phyloP scores from a whole-genome alignment of 2,329 filamentous ascomycete species.

The Phyllosticta paracitricarpa region DNA sequence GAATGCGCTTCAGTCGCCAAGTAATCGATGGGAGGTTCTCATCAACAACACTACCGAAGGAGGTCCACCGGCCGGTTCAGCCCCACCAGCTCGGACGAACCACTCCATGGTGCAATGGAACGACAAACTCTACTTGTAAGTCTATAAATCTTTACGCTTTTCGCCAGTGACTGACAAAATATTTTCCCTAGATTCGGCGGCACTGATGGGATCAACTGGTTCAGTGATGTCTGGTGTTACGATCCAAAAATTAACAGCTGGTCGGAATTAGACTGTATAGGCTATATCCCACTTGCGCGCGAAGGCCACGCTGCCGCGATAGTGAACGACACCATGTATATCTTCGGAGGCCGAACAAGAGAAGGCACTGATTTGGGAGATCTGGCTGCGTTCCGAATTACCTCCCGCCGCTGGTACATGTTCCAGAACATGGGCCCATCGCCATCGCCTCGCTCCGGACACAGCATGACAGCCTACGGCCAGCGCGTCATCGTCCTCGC shows the following conservation, averaged over 20 bases:
- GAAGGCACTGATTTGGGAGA: conserved; percentile 89
- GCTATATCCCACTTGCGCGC: conserved; percentile 86
- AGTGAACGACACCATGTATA: conserved; percentile 97
- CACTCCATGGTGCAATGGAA: conserved; percentile 87
- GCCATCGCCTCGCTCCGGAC: conserved; percentile 83
- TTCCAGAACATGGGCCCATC: conserved; percentile 99
- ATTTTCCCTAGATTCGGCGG: conserved; percentile 67
- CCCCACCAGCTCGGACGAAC: conserved; percentile 55
- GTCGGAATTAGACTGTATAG: conserved; percentile 88
- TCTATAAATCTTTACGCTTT: conserved; percentile 13
- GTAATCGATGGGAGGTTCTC: conserved; percentile 92
- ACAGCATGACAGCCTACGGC: conserved; percentile 93
- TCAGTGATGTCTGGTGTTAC: conserved; percentile 98
- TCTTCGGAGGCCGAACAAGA: conserved; percentile 92
- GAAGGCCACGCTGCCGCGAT: conserved; percentile 91
- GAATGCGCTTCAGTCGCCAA: conserved; percentile 83
- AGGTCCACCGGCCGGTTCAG: conserved; percentile 28
- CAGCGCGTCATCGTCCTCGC: conserved; percentile 89
- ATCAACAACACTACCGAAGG: conserved; percentile 61
- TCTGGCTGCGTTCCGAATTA: conserved; percentile 73
- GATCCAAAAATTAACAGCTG: conserved; percentile 75
- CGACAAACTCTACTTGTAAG: conserved; percentile 87
- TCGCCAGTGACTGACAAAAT: conserved; percentile 2
- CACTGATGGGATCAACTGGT: conserved; percentile 93
- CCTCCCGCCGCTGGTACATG: conserved; percentile 90